Conservation (phyloP, 163 green algal genomes). For the Coccomyxa subellipsoidea region DNA sequence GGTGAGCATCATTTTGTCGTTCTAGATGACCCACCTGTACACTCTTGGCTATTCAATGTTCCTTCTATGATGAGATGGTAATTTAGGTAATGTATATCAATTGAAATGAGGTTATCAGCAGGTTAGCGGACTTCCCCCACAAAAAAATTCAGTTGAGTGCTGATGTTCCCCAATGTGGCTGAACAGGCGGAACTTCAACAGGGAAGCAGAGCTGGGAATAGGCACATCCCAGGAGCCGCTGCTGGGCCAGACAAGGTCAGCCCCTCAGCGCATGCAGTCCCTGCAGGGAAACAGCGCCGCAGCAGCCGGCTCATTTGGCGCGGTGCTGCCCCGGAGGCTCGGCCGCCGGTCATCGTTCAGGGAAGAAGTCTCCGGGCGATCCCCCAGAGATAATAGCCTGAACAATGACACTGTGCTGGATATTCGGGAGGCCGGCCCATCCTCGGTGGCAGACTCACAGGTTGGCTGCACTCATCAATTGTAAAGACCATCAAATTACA, state of each 20-base stretch:
- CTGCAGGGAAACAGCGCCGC: neutral
- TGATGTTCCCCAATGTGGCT: too few relatives aligned
- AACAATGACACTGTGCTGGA: neutral
- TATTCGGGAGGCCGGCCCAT: neutral
- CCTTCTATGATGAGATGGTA: too few relatives aligned
- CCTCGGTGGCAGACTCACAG: neutral
- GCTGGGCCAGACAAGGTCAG: neutral
- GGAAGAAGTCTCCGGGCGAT: neutral
- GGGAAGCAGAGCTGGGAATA: neutral
- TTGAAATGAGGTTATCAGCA: too few relatives aligned
- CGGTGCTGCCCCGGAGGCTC: neutral
- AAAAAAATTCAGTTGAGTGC: too few relatives aligned
- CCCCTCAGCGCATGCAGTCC: neutral
- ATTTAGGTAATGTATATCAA: too few relatives aligned
- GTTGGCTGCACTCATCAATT: neutral
- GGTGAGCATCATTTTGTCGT: neutral
- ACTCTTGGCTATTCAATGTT: too few relatives aligned
- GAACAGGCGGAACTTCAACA: neutral
- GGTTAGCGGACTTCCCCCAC: too few relatives aligned
- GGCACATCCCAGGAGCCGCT: neutral
- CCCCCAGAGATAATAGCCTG: neutral
- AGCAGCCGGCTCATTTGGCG: neutral
- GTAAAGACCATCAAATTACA: too few relatives aligned
- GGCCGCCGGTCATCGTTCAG: neutral
- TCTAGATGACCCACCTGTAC: too few relatives aligned